These are phyloP conservation scores for Thelonectria discophora DNA, from an alignment of 2,329 filamentous ascomycete species.

Conservation along the genomic window DNA sequence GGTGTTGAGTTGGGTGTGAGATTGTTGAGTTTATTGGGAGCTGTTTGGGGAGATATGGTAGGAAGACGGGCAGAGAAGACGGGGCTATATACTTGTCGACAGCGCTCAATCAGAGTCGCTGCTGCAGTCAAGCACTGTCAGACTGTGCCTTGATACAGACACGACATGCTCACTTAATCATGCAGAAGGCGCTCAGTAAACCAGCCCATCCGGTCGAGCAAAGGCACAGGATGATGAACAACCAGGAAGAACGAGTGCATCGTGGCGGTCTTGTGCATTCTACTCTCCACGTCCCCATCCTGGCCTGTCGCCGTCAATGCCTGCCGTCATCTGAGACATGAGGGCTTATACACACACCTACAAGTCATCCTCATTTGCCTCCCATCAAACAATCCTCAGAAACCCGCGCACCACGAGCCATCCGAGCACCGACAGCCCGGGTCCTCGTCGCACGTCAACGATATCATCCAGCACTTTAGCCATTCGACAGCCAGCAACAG, in stretches of 20 bases:
- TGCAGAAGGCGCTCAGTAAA: no score
- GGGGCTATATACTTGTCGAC: no score
- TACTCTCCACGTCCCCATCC: background rate
- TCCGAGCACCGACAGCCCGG: background rate
- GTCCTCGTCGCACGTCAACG: background rate
- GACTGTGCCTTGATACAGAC: background rate
- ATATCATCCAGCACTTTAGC: background rate
- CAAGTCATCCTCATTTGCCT: background rate
- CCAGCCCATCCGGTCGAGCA: background rate
- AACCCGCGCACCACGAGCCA: background rate
- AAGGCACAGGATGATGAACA: background rate
- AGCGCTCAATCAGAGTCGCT: no score
- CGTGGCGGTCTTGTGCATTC: background rate
- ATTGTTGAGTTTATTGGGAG: background rate
- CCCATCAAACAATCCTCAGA: background rate
- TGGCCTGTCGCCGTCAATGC: background rate
- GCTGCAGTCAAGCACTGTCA: no score
- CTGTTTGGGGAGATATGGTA: no score
- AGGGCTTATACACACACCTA: no score
- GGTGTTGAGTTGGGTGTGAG: background rate
- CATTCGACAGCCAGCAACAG: background rate
- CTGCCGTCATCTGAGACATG: background rate
- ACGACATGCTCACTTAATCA: background rate
- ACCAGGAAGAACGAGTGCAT: background rate
- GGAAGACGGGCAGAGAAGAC: no score